A percentile compares a stretch with the other conserved stretches of the same genome.
phyloP scores from a whole-genome alignment of 176 grass and related monocot species.

The Lolium perenne region DNA sequence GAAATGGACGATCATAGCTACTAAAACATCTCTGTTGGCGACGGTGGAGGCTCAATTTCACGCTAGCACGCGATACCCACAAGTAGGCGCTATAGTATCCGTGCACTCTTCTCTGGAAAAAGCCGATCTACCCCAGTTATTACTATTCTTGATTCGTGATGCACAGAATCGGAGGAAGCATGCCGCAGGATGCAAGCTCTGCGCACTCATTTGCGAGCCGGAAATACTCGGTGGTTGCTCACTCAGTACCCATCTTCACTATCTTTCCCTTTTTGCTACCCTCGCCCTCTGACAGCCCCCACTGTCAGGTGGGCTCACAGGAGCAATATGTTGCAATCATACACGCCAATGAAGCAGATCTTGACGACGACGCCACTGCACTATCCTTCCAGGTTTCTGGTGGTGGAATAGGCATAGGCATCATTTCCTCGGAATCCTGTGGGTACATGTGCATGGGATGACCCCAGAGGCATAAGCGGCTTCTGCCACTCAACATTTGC shows the following conservation, averaged over 20 bases:
- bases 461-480: too few species aligned
- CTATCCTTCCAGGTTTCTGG: too few species aligned
- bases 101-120: neutral
- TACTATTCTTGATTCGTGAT: neutral
- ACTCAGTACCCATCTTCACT: conserved; percentile 27
- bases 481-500: too few species aligned
- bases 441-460: too few species aligned
- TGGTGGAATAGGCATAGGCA: neutral
- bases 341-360: neutral
- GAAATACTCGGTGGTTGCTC: conserved; percentile 20
- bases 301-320: neutral
- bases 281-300: neutral
- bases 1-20: too few species aligned
- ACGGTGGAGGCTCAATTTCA: neutral
- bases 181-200: neutral
- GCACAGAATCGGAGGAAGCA: neutral
- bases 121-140: neutral
- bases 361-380: conserved; percentile 16
- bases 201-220: neutral
- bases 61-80: neutral
- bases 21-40: too few species aligned
- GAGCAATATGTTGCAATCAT: conserved; percentile 11
- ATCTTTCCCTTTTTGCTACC: neutral
- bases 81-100: neutral
- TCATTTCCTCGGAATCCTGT: neutral